These are phyloP conservation scores for Brasenia schreberi DNA, from an alignment of 164 flowering plant genomes.

Conservation along the genomic window DNA sequence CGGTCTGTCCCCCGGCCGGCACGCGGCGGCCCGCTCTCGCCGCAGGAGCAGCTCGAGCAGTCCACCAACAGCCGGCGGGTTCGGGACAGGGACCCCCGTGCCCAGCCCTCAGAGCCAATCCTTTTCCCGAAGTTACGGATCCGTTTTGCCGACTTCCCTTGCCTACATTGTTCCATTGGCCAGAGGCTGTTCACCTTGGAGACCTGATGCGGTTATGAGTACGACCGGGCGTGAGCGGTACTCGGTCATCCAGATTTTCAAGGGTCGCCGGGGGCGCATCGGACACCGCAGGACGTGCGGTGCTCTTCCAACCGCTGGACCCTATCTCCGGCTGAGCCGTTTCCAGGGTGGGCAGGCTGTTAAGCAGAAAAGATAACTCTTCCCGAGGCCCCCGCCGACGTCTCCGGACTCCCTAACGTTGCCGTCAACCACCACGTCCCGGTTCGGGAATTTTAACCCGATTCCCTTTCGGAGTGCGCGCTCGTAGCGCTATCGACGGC, in stretches of 20 bases:
- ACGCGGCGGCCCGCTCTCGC: constrained; percentile 4
- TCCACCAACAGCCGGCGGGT: constrained; percentile 6
- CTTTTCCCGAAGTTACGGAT: no score
- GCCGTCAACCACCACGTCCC: no score
- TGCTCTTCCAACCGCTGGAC: no score
- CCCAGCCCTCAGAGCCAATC: constrained; percentile 9
- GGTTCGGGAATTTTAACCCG: not conserved
- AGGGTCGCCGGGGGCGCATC: not conserved
- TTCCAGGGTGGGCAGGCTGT: not conserved
- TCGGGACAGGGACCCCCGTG: constrained; percentile 2
- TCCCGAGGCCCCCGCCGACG: no score
- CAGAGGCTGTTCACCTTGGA: no score
- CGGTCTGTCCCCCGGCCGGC: constrained; percentile 1
- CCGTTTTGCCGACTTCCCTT: no score
- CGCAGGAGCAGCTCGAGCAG: constrained; percentile 6
- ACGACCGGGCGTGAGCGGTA: no score
- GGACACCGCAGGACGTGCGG: no score
- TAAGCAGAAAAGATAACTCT: not conserved
- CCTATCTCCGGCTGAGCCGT: not conserved
- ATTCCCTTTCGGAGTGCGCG: not conserved
- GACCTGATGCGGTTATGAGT: no score
- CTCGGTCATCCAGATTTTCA: not conserved
- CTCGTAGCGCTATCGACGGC: not conserved
- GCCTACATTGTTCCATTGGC: no score
- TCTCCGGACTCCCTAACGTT: no score